phyloP scores from a whole-genome alignment of 805 yeast species.

The Metschnikowia aberdeeniae region DNA sequence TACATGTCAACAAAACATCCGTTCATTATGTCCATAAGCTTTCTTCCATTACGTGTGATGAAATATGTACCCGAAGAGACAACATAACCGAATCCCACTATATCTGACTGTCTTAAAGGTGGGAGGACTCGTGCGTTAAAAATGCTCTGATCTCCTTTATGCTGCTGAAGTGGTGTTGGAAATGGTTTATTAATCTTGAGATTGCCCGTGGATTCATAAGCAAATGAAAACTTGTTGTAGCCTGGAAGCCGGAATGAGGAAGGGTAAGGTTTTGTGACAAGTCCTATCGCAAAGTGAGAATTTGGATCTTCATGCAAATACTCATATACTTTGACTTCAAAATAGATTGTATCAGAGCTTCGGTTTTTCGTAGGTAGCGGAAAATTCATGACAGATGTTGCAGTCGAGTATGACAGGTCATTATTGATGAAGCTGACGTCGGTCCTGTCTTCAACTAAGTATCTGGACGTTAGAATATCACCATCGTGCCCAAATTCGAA shows the following conservation, averaged over 20 bases:
- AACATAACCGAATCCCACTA: conserved; percentile 53
- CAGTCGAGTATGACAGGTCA: conserved; percentile 37
- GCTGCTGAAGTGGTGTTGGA: conserved; percentile 43
- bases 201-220: conserved; percentile 71
- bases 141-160: conserved; percentile 36
- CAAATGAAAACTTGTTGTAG: conserved; percentile 61
- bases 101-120: conserved; percentile 48
- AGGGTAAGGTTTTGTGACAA: conserved; percentile 72
- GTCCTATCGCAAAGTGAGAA: conserved; percentile 59
- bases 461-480: conserved; percentile 29
- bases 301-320: conserved; percentile 27
- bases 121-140: conserved; percentile 47
- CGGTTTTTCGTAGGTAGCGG: conserved; percentile 36
- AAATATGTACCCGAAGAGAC: conserved; percentile 46
- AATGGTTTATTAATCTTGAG: conserved; percentile 64
- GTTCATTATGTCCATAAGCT: conserved; percentile 46
- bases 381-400: conserved; percentile 37
- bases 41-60: conserved; percentile 54
- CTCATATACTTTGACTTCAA: conserved; percentile 49
- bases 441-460: conserved; percentile 37
- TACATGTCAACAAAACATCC: conserved; percentile 47
- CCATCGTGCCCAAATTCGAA: conserved; percentile 38
- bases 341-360: conserved; percentile 49
- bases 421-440: conserved; percentile 35
- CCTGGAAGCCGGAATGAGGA: conserved; percentile 68